These are phyloP conservation scores for Scutellaria baicalensis DNA, from an alignment of 257 asterid species.

Conservation along the genomic window DNA sequence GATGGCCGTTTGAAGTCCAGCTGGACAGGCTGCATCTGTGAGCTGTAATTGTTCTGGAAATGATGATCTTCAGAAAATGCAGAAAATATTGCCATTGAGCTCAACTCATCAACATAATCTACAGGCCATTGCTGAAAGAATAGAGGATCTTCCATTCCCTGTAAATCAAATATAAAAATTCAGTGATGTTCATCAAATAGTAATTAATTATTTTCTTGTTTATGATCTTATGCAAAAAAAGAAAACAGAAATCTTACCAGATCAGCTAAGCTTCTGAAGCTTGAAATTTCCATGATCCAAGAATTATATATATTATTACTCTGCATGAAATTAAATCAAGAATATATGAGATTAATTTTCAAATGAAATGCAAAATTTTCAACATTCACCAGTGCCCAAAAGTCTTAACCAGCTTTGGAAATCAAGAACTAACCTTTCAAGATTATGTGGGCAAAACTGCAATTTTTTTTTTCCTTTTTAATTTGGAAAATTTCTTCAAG, in stretches of 20 bases:
- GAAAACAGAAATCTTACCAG: conserved; percentile 34
- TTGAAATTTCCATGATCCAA: conserved; percentile 43
- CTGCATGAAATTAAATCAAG: conserved; percentile 18
- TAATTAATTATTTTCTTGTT: too few species aligned
- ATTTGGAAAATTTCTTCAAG: background rate
- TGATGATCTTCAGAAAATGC: conserved; percentile 24
- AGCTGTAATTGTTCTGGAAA: background rate
- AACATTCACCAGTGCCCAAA: background rate
- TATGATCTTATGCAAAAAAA: too few species aligned
- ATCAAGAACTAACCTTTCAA: conserved; percentile 10
- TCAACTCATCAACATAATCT: conserved; percentile 41
- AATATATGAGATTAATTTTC: background rate
- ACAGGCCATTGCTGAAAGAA: conserved; percentile 48
- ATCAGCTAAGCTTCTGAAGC: conserved; percentile 42
- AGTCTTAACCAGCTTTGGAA: conserved; percentile 12
- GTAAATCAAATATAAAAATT: background rate
- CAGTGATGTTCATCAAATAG: too few species aligned
- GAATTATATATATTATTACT: background rate
- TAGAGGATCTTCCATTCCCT: conserved; percentile 60
- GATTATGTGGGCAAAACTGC: conserved; percentile 12
- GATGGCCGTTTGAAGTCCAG: conserved; percentile 30
- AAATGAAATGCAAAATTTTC: background rate
- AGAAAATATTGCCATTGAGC: conserved; percentile 23
- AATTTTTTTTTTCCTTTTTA: conserved; percentile 22
- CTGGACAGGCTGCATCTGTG: background rate